Conservation (phyloP, 2,329 filamentous ascomycete species). For the Catunica adiposa region DNA sequence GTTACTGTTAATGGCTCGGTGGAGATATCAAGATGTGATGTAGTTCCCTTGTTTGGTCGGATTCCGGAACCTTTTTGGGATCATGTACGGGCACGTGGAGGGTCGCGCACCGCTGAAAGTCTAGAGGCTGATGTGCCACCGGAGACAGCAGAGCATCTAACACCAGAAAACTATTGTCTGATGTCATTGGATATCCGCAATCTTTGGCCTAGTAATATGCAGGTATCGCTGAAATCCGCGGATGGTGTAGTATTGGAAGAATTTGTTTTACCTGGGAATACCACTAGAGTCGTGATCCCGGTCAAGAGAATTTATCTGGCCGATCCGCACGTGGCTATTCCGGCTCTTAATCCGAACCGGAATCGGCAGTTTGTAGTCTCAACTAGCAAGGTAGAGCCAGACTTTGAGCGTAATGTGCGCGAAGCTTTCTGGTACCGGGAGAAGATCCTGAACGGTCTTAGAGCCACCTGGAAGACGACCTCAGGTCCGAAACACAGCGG, state of each 20-base stretch:
- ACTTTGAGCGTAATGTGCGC: slow-evolving; percentile 58
- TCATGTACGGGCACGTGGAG: slow-evolving; percentile 20
- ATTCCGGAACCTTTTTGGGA: slow-evolving; percentile 47
- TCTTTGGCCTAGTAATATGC: slow-evolving; percentile 69
- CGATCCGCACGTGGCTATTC: slow-evolving; percentile 63
- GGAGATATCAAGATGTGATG: slow-evolving; percentile 64
- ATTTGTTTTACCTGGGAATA: slow-evolving; percentile 48
- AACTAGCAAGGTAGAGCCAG: slow-evolving; percentile 59
- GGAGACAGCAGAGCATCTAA: slow-evolving; percentile 3
- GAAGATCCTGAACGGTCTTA: slow-evolving; percentile 53
- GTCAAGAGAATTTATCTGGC: slow-evolving; percentile 58
- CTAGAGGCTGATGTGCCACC: slow-evolving; percentile 18
- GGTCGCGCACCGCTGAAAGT: not conserved
- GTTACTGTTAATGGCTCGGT: slow-evolving; percentile 87
- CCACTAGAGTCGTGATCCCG: slow-evolving; percentile 58
- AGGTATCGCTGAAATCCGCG: slow-evolving; percentile 42
- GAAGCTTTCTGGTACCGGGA: slow-evolving; percentile 90
- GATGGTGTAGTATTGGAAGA: slow-evolving; percentile 35
- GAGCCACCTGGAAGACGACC: slow-evolving; percentile 52
- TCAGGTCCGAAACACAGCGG: slow-evolving; percentile 40
- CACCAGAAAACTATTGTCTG: slow-evolving; percentile 52
- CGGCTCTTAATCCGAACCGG: slow-evolving; percentile 62
- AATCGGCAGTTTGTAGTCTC: slow-evolving; percentile 88
- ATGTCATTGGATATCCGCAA: slow-evolving; percentile 75
- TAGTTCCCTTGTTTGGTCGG: slow-evolving; percentile 53